Evolutionary conservation across 1,284 basidiomycete genomes (phyloP).

Genomic region (Inonotus hispidus): DNA sequence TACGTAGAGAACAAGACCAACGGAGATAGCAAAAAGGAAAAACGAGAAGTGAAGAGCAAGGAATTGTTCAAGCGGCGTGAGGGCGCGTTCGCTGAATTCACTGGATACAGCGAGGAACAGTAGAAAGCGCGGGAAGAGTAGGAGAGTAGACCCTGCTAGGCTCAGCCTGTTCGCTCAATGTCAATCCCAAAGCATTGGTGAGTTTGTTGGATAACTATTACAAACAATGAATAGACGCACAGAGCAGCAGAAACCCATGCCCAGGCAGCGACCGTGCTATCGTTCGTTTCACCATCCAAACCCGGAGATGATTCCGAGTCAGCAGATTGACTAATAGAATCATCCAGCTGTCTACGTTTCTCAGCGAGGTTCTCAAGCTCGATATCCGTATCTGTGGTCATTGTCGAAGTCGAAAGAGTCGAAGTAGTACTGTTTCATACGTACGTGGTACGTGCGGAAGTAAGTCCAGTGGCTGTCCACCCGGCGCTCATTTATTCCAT

Average conservation of each 20-base stretch:
- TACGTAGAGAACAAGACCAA: slow-evolving; percentile 25
- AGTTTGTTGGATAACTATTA: neutral
- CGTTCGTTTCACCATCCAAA: neutral
- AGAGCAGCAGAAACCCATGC: slow-evolving; percentile 15
- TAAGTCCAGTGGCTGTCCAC: too few species aligned
- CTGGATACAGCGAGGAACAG: slow-evolving; percentile 19
- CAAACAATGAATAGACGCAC: slow-evolving; percentile 4
- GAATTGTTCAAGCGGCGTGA: slow-evolving; percentile 27
- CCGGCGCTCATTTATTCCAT: too few species aligned
- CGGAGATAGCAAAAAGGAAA: slow-evolving; percentile 23
- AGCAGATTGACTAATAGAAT: neutral
- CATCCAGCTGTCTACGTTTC: slow-evolving; percentile 4
- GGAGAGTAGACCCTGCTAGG: slow-evolving; percentile 13
- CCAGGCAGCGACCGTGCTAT: slow-evolving; percentile 15
- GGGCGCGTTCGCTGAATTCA: slow-evolving; percentile 17
- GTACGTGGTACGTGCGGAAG: too few species aligned
- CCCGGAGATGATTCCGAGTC: neutral
- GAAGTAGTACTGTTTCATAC: neutral
- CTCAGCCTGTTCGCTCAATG: slow-evolving; percentile 10
- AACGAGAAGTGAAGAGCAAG: slow-evolving; percentile 26
- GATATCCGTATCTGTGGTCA: slow-evolving; percentile 14
- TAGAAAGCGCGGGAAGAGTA: slow-evolving; percentile 21
- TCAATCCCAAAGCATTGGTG: neutral
- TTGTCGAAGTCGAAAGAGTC: neutral
- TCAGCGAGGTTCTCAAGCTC: slow-evolving; percentile 17